Evolutionary conservation across 495 filamentous ascomycete species (phyloP).

Genomic region (Trichodelitschia bisporula): DNA sequence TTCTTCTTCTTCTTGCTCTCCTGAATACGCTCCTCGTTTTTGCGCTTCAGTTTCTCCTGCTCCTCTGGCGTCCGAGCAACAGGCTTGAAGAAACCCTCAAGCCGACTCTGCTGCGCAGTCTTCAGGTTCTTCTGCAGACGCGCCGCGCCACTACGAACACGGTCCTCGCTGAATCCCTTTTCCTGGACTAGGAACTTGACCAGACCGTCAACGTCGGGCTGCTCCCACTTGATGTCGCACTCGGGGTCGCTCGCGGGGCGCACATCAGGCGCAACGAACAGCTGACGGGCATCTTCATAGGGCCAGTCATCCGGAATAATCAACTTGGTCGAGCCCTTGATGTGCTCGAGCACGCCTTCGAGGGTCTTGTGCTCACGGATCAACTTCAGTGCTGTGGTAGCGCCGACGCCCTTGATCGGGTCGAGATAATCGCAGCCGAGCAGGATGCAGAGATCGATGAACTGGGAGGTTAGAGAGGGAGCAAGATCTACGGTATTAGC

Average conservation of each 20-base stretch:
- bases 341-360: constrained; percentile 60
- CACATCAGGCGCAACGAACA: constrained; percentile 80
- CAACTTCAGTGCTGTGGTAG: constrained; percentile 69
- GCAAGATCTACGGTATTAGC: constrained; percentile 1
- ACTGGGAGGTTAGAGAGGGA: constrained; percentile 23
- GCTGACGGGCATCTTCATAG: constrained; percentile 66
- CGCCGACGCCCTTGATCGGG: constrained; percentile 80
- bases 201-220: constrained; percentile 69
- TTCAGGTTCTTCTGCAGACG: constrained; percentile 74
- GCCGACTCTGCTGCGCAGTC: constrained; percentile 59
- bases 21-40: constrained; percentile 70
- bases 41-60: constrained; percentile 64
- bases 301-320: constrained; percentile 82
- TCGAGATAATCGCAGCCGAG: constrained; percentile 97
- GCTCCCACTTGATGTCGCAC: constrained; percentile 95
- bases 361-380: constrained; percentile 76
- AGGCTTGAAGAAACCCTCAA: constrained; percentile 97
- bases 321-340: constrained; percentile 54
- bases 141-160: constrained; percentile 51
- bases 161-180: constrained; percentile 91
- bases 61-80: constrained; percentile 71
- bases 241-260: constrained; percentile 59
- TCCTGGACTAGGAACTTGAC: constrained; percentile 72
- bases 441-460: constrained; percentile 93
- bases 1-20: constrained; percentile 88